phyloP scores from a whole-genome alignment of 1,139 yeast genomes.

The Arxiozyma slooffiae region DNA sequence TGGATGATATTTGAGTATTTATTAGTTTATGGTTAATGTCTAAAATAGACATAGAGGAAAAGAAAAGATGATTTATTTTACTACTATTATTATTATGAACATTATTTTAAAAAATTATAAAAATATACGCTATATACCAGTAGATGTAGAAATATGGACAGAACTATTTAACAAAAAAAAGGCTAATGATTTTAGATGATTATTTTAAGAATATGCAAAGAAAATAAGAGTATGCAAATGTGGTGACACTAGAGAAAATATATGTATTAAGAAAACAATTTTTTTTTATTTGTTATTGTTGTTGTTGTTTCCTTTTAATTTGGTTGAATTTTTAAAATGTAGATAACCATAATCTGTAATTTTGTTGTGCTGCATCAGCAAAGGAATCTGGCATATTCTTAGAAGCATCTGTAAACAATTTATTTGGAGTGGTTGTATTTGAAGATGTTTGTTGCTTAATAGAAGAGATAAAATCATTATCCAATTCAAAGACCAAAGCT shows the following conservation, averaged over 20 bases:
- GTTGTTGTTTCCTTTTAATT: too few relatives aligned
- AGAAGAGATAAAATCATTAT: constrained; percentile 2
- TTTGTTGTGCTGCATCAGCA: constrained; percentile 23
- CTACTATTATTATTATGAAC: too few relatives aligned
- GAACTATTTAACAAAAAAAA: too few relatives aligned
- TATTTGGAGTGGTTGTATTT: not conserved
- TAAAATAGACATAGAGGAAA: too few relatives aligned
- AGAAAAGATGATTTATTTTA: too few relatives aligned
- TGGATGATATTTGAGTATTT: too few relatives aligned
- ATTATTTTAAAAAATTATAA: too few relatives aligned
- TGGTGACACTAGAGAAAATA: not conserved
- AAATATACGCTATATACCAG: too few relatives aligned
- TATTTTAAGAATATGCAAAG: not conserved
- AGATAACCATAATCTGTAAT: constrained; percentile 23
- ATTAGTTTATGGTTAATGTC: too few relatives aligned
- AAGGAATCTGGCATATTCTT: constrained; percentile 9
- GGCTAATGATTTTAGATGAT: not conserved
- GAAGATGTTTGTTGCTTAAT: not conserved
- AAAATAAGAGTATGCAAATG: not conserved
- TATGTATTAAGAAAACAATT: too few relatives aligned
- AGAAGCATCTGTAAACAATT: not conserved
- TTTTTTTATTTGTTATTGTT: too few relatives aligned
- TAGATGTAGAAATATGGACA: too few relatives aligned
- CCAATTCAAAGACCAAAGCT: constrained; percentile 6
- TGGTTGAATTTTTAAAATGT: constrained; percentile 10